phyloP scores from a whole-genome alignment of 179 eudicot genomes.

The Silene vulgaris region DNA sequence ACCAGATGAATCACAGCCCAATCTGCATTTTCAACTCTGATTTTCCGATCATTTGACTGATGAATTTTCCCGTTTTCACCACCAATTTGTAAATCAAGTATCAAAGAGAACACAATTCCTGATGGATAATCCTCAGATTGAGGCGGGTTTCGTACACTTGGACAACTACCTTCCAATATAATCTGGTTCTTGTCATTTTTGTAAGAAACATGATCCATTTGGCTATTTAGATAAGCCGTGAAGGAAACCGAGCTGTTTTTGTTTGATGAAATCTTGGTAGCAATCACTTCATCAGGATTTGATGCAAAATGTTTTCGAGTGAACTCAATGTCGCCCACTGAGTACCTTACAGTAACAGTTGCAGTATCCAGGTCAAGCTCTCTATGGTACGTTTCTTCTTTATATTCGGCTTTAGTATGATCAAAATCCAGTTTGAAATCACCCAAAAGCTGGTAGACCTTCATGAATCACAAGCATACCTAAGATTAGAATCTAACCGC shows the following conservation, averaged over 20 bases:
- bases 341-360: constrained; percentile 53
- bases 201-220: constrained; percentile 47
- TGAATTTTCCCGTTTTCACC: constrained; percentile 39
- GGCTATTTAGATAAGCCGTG: constrained; percentile 56
- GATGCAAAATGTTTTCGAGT: constrained; percentile 72
- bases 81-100: constrained; percentile 59
- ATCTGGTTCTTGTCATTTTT: constrained; percentile 52
- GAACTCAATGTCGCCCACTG: constrained; percentile 49
- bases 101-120: constrained; percentile 60
- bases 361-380: constrained; percentile 78
- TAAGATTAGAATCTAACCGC: constrained; percentile 3
- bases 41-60: constrained; percentile 42
- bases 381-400: constrained; percentile 45
- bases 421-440: constrained; percentile 68
- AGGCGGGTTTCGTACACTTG: constrained; percentile 50
- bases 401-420: constrained; percentile 30
- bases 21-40: constrained; percentile 55
- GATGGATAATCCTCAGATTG: constrained; percentile 38
- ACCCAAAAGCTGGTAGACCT: constrained; percentile 85
- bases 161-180: constrained; percentile 71
- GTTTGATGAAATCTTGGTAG: constrained; percentile 54
- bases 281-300: constrained; percentile 71
- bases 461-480: constrained; percentile 19
- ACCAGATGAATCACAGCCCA: constrained; percentile 56
- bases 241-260: constrained; percentile 57